These are phyloP conservation scores for Pseudogymnoascus sp. DNA, from an alignment of 2,329 filamentous ascomycete genomes.

Conservation along the genomic window DNA sequence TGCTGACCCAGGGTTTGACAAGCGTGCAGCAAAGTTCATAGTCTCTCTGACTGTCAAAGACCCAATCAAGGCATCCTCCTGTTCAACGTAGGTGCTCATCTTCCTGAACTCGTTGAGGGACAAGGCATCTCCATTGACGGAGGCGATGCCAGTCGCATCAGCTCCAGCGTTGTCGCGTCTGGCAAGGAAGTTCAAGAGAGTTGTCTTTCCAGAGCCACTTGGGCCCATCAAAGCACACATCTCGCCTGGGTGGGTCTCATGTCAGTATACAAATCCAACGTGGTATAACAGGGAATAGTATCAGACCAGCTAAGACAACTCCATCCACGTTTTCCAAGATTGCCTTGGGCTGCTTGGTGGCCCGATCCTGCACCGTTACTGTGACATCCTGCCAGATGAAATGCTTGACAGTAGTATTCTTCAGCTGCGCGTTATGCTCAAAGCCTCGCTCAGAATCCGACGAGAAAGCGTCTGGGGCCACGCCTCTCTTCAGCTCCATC, in stretches of 20 bases:
- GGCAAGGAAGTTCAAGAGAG: slow-evolving; percentile 66
- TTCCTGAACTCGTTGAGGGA: slow-evolving; percentile 50
- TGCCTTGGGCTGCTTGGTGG: slow-evolving; percentile 54
- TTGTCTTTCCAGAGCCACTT: slow-evolving; percentile 77
- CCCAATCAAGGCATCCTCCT: slow-evolving; percentile 76
- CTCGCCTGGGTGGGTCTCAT: slow-evolving; percentile 41
- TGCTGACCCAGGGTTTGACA: slow-evolving; percentile 46
- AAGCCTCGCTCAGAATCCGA: not conserved
- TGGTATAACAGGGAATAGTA: slow-evolving; percentile 8
- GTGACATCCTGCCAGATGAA: slow-evolving; percentile 62
- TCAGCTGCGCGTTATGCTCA: slow-evolving; percentile 36
- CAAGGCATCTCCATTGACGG: slow-evolving; percentile 43
- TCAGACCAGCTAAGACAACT: slow-evolving; percentile 52
- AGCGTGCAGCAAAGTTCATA: slow-evolving; percentile 63
- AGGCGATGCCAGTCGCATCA: slow-evolving; percentile 29
- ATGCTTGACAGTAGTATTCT: slow-evolving; percentile 57
- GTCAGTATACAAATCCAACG: slow-evolving; percentile 2
- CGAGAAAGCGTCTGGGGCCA: not conserved
- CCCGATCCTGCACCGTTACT: slow-evolving; percentile 65
- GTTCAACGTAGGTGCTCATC: slow-evolving; percentile 70
- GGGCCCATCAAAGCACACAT: slow-evolving; percentile 79
- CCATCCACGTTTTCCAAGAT: slow-evolving; percentile 60
- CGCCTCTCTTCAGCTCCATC: not conserved
- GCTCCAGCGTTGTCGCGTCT: slow-evolving; percentile 63
- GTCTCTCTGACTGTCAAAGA: slow-evolving; percentile 72